A percentile compares a stretch with the other conserved stretches of the same genome.
Evolutionary conservation across 2,329 filamentous ascomycete genomes (phyloP).

Genomic region (Aspergillus candidus): DNA sequence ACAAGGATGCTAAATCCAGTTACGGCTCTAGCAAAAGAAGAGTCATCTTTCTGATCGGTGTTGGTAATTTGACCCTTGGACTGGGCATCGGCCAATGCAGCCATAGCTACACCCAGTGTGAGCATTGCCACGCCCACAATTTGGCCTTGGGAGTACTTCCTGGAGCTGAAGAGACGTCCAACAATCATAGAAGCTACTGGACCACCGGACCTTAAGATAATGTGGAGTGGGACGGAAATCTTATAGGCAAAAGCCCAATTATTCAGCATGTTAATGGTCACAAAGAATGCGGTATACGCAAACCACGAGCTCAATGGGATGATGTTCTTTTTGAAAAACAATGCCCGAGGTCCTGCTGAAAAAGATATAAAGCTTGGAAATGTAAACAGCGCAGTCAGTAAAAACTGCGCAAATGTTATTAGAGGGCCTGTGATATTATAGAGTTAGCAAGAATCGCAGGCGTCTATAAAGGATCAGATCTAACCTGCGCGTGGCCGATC

Average conservation of each 20-base stretch:
- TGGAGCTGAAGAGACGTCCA: constrained; percentile 74
- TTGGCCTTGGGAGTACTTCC: constrained; percentile 74
- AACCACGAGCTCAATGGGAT: constrained; percentile 82
- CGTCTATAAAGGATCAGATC: constrained; percentile 9
- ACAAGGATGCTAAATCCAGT: constrained; percentile 77
- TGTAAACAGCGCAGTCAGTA: constrained; percentile 73
- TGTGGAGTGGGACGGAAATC: constrained; percentile 93
- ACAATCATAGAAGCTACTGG: constrained; percentile 92
- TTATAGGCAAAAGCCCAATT: constrained; percentile 97
- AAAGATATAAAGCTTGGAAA: constrained; percentile 69
- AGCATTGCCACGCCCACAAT: constrained; percentile 74
- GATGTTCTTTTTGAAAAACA: constrained; percentile 68
- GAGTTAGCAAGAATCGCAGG: constrained; percentile 1
- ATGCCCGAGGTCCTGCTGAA: constrained; percentile 53
- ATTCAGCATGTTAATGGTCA: constrained; percentile 89
- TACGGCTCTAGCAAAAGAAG: constrained; percentile 32
- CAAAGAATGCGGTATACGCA: constrained; percentile 84
- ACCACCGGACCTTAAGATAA: constrained; percentile 89
- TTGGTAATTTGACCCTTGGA: constrained; percentile 56
- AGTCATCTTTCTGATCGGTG: constrained; percentile 32
- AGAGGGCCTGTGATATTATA: constrained; percentile 57
- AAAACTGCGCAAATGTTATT: constrained; percentile 82
- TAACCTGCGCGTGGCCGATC: constrained; percentile 78
- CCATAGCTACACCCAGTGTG: constrained; percentile 78
- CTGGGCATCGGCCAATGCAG: constrained; percentile 83